Base-by-base conservation (phyloP, 2,329 filamentous ascomycete genomes). In the Beauveria scarabaeidicola region DNA sequence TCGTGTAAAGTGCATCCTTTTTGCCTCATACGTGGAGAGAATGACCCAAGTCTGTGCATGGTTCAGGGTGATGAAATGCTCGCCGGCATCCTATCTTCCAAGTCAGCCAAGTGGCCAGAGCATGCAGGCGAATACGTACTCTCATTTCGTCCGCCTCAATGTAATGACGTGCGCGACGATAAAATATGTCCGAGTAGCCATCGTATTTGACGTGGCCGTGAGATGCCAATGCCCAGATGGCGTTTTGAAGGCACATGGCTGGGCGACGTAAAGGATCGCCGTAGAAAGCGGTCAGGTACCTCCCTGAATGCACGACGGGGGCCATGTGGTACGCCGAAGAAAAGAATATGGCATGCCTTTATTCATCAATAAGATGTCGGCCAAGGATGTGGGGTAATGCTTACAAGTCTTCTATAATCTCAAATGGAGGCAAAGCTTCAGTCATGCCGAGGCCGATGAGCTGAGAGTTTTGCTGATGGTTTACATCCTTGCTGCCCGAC, bases 101-200 rank as follows among this genome's bases (percentile, higher is more conserved):
- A 27, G 48, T 61, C 36, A 55, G 25, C 5, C 32, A 23, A 13
- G 5, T 23, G 8, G 11, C n/a, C 10, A 8, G 36, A n/a, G 25
- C 3, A 21, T 19, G 23, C 23, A 9, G 38, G 17, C 46, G 17
- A 40, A 17, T 36, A 21, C 73, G 58, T 65, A 80, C 81, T 74
- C 86, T 91, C 84, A 96, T 88, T 74, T 97, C 91, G 64, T 95
- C 91, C 40, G 82, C 77, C 64, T 97, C 87, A 0, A 87, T 80
- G 68, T 97, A 96, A 64, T 92, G 91, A 32, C 92, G 82, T 4
- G 91, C 84, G 46, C 91, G 82, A 54, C 84, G 81, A 69, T 97
- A 96, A 67, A 97, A 92, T 52, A 92, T 81, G 8, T 89, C 86
- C 62, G 91, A 85, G 43, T 91, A 82, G 9, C 77, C 75, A 8